Conservation (phyloP, 371 early-diverging fungal species). For the Lichtheimia ramosa region DNA sequence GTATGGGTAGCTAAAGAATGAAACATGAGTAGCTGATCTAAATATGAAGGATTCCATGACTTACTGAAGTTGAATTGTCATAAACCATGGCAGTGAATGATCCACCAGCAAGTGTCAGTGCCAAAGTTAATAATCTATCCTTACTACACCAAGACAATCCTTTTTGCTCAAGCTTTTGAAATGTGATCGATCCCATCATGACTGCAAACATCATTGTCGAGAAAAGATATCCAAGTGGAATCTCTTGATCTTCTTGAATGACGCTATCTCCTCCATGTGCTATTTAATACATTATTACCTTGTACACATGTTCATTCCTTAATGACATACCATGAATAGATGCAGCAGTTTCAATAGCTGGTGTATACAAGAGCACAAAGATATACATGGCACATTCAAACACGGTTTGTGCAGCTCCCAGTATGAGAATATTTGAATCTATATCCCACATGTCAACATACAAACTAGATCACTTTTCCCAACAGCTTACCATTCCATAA, state of each 20-base stretch:
- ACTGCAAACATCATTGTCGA: conserved; percentile 75
- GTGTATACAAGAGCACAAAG: conserved; percentile 78
- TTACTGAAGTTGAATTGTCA: conserved; percentile 30
- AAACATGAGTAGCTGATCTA: background rate
- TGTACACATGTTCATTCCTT: background rate
- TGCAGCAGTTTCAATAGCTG: conserved; percentile 58
- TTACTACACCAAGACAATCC: conserved; percentile 14
- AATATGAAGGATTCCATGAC: background rate
- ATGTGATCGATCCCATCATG: conserved; percentile 71
- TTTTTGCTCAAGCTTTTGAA: conserved; percentile 45
- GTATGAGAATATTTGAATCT: conserved; percentile 59
- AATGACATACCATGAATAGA: conserved; percentile 10
- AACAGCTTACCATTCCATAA: conserved; percentile 36
- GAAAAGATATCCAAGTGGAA: conserved; percentile 65
- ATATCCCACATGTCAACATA: too few species aligned
- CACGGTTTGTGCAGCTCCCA: conserved; percentile 71
- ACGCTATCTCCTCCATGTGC: background rate
- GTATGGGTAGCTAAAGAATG: conserved; percentile 9
- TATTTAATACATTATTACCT: background rate
- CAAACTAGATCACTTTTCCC: too few species aligned
- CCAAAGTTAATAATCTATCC: conserved; percentile 25
- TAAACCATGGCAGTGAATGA: conserved; percentile 40
- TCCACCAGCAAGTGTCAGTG: conserved; percentile 33
- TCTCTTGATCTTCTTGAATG: conserved; percentile 3
- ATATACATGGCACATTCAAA: conserved; percentile 85